Conservation (phyloP, 306 rosid genomes). For the Citrullus amarus region DNA sequence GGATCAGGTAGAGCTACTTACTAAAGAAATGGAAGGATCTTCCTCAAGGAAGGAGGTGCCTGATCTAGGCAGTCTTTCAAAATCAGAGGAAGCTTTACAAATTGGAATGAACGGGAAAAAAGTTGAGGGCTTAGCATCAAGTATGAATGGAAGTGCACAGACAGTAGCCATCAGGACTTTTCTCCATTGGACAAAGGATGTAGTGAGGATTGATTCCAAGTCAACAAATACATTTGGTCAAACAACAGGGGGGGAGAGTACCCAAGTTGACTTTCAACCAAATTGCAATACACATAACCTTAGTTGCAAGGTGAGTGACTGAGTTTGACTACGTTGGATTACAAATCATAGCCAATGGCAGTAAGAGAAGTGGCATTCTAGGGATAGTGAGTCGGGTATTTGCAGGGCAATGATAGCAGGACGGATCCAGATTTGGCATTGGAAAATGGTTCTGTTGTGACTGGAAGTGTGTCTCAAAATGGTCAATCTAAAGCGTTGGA, state of each 20-base stretch:
- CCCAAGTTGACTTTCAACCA: constrained; percentile 29
- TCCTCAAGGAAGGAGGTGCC: constrained; percentile 4
- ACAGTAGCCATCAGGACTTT: constrained; percentile 19
- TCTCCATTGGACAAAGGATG: constrained; percentile 30
- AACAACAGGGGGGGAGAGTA: constrained; percentile 27
- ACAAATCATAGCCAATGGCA: constrained; percentile 48
- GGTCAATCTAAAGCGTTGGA: constrained; percentile 44
- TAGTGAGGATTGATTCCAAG: constrained; percentile 32
- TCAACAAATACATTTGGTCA: constrained; percentile 35
- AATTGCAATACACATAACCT: constrained; percentile 44
- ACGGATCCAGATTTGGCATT: constrained; percentile 28
- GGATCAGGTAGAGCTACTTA: constrained; percentile 42
- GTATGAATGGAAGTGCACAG: constrained; percentile 26
- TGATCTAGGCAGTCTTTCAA: neutral
- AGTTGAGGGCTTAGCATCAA: constrained; percentile 27
- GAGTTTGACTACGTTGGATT: constrained; percentile 63
- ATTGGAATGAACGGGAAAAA: constrained; percentile 15
- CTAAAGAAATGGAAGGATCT: constrained; percentile 33
- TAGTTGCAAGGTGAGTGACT: constrained; percentile 75
- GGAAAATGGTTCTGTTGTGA: constrained; percentile 28
- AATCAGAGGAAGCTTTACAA: neutral
- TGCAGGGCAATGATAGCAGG: constrained; percentile 64
- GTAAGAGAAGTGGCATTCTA: constrained; percentile 53
- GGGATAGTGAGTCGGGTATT: constrained; percentile 64
- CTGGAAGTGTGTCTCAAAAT: constrained; percentile 33